Percentiles rank a stretch among this genome's conserved stretches.
phyloP scores from a whole-genome alignment of 2,329 filamentous ascomycete genomes.

The Ophiostoma sp. region DNA sequence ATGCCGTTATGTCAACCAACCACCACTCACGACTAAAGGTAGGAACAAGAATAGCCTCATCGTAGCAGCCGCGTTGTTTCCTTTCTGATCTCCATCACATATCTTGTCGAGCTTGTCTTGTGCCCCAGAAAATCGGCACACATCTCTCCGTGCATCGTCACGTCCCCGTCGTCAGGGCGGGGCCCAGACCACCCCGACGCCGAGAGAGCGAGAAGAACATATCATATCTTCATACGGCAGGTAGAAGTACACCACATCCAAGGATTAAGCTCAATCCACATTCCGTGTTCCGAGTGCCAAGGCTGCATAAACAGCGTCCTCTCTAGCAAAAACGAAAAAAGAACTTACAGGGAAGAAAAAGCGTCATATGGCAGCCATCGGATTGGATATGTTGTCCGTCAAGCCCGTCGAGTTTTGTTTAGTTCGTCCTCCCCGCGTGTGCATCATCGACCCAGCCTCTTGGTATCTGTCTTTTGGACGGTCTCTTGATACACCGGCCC shows the following conservation, averaged over 20 bases:
- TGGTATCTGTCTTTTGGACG: neutral
- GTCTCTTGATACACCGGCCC: neutral
- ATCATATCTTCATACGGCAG: neutral
- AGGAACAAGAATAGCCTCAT: neutral
- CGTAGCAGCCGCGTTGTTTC: neutral
- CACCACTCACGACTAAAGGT: neutral
- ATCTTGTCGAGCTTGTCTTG: neutral
- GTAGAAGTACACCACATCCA: neutral
- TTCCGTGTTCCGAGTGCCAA: neutral
- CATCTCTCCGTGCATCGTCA: neutral
- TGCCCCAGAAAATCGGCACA: constrained; percentile 1
- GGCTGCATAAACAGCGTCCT: neutral
- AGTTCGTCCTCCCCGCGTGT: neutral
- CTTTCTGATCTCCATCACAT: neutral
- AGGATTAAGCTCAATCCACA: neutral
- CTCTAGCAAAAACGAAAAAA: neutral
- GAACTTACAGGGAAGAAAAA: neutral
- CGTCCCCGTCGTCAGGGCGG: neutral
- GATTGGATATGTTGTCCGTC: neutral
- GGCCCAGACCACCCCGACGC: neutral
- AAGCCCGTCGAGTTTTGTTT: neutral
- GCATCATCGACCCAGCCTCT: neutral
- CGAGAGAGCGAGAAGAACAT: neutral
- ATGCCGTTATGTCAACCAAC: neutral
- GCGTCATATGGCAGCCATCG: neutral